These are phyloP conservation scores for Escallonia herrerae DNA, from an alignment of 129 eudicot genomes.

Conservation along the genomic window DNA sequence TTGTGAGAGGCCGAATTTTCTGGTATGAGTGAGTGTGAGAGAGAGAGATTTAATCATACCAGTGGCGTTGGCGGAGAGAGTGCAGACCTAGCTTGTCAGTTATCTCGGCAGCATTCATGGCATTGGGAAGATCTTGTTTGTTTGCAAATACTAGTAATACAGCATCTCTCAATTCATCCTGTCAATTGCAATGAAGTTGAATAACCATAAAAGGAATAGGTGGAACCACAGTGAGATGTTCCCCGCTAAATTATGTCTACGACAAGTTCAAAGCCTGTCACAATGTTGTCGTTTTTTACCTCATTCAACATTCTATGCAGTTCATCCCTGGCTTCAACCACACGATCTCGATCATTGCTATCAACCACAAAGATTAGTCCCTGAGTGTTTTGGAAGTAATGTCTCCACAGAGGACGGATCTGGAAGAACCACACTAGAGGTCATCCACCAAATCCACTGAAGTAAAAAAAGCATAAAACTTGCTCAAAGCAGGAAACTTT, in stretches of 20 bases:
- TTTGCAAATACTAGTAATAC: conserved; percentile 74
- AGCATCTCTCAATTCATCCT: conserved; percentile 80
- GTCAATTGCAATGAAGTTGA: conserved; percentile 7
- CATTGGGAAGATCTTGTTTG: conserved; percentile 79
- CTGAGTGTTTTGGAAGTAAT: conserved; percentile 77
- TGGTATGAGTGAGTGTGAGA: neutral
- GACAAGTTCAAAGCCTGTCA: neutral
- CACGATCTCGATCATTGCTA: conserved; percentile 84
- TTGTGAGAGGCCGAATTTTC: neutral
- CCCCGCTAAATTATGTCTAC: neutral
- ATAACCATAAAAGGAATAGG: neutral
- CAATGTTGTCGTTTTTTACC: conserved; percentile 19
- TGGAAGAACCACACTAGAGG: conserved; percentile 15
- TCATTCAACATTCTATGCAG: conserved; percentile 86
- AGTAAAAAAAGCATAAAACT: neutral
- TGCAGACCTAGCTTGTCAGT: conserved; percentile 81
- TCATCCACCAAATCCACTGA: neutral
- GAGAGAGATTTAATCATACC: conserved; percentile 22
- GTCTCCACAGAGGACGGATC: conserved; percentile 92
- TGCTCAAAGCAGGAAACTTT: too few species aligned
- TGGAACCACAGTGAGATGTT: neutral
- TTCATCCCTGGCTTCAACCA: conserved; percentile 77
- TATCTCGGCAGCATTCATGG: conserved; percentile 78
- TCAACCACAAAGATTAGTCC: conserved; percentile 87
- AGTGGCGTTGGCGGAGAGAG: conserved; percentile 82